Evolutionary conservation across 2,329 filamentous ascomycete species (phyloP), one percentile per base, ranked within the genome.

Genomic region (Aspergillus unguis): DNA sequence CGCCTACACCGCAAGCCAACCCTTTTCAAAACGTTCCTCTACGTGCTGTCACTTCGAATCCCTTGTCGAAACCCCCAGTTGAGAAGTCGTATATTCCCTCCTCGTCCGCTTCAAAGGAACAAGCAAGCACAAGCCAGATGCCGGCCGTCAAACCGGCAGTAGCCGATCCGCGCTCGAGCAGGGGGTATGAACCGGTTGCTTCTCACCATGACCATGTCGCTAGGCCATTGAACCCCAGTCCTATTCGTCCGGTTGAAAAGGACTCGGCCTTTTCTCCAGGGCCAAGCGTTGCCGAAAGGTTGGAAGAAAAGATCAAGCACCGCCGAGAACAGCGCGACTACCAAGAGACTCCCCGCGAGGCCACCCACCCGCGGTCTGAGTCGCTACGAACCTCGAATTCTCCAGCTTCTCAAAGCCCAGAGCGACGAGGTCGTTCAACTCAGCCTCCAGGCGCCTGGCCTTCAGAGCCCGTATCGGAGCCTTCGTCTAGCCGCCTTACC

Each of bases 271-370:
- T 53, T 37, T 53, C 44, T 27, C 54, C 47, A 8, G 48, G 45
- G 29, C 28, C 49, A 4, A 55, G 48, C 11, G 55, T 71, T 41
- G 67, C 68, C 5, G 66, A 69, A 46, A 60, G 66, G 32, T 49
- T 69, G n/a, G 67, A 70, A 41, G 66, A 69, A 54, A 71, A 71
- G 41, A 58, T 71, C 11, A 59, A 62, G 27, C 58, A 57, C 31
- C 63, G 67, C 42, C 66, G 66, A 32, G 63, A 68, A 40, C 58
- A 53, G 27, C 61, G 62, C 33, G 65, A 64, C 17, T 17, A 6
- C 46, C 56, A 6, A 29, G 57, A 51, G 6, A 48, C 50, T 28
- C 27, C 53, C 6, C 59, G 53, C 17, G 17, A 17, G 17, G 17
- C 17, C 17, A 17, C 23, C 11, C 53, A 52, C 26, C 33, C 52